A percentile compares a stretch with the other conserved stretches of the same genome.
These are phyloP conservation scores for Emergomyces orientalis DNA, from an alignment of 2,329 filamentous ascomycete species.

Conservation along the genomic window DNA sequence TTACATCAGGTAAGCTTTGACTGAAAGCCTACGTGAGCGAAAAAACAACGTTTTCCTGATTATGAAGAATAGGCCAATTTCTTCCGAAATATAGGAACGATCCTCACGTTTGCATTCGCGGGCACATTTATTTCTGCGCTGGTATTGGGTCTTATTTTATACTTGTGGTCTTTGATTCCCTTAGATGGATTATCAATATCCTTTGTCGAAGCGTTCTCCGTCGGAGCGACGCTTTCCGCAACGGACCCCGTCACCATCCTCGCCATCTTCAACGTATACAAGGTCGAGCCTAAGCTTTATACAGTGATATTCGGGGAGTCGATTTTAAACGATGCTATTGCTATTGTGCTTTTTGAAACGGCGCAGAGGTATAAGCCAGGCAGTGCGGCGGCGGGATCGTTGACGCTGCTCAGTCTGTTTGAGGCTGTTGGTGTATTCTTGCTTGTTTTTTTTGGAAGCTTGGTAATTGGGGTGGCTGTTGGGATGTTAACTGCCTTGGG, in stretches of 20 bases:
- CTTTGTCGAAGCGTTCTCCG: constrained; percentile 92
- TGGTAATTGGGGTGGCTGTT: constrained; percentile 78
- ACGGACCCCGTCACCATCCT: constrained; percentile 97
- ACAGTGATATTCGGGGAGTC: constrained; percentile 98
- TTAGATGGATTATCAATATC: constrained; percentile 76
- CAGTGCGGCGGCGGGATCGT: constrained; percentile 53
- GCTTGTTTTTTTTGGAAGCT: constrained; percentile 87
- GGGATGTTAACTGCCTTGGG: constrained; percentile 79
- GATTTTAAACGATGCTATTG: constrained; percentile 94
- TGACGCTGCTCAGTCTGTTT: constrained; percentile 74
- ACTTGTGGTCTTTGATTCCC: constrained; percentile 77
- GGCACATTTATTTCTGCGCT: constrained; percentile 95
- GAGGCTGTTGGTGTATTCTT: constrained; percentile 92
- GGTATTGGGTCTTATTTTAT: constrained; percentile 84
- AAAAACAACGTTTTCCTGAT: constrained; percentile 7
- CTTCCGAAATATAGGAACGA: constrained; percentile 95
- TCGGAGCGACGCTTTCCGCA: constrained; percentile 90
- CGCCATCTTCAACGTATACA: constrained; percentile 98
- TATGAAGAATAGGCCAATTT: constrained; percentile 63
- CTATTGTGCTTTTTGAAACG: constrained; percentile 97
- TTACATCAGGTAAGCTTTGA: constrained; percentile 61
- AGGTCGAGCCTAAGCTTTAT: constrained; percentile 96
- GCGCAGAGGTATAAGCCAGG: constrained; percentile 84
- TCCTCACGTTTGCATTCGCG: constrained; percentile 93
- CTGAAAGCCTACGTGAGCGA: background rate